Conservation (phyloP, 768 basidiomycete genomes). For the Lactarius tabidus region DNA sequence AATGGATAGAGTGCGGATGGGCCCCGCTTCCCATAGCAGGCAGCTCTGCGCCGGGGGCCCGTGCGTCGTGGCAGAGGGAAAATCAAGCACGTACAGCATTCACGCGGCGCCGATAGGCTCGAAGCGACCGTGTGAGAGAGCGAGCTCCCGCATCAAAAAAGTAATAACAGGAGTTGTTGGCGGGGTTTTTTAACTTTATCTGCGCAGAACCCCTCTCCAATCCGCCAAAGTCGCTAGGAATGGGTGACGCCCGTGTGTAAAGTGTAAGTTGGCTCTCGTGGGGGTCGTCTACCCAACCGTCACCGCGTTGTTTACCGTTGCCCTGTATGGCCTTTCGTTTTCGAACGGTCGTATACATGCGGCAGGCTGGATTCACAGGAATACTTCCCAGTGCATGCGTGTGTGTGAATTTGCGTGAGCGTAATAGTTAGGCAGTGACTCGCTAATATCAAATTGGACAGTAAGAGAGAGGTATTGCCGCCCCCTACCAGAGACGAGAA, state of each 20-base stretch:
- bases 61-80: not conserved
- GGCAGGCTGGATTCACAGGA: not conserved
- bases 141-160: constrained; percentile 2
- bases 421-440: not conserved
- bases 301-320: not conserved
- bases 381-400: not conserved
- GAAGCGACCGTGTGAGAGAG: constrained; percentile 4
- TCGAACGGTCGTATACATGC: constrained; percentile 18
- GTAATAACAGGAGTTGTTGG: not conserved
- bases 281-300: not conserved
- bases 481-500: not conserved
- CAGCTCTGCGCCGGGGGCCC: constrained; percentile 1
- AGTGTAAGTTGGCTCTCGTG: not conserved
- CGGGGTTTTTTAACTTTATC: constrained; percentile 9
- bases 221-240: not conserved
- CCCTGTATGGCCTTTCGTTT: not conserved
- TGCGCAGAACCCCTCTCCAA: not conserved
- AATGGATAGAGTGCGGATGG: not conserved
- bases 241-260: not conserved
- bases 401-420: not conserved
- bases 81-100: constrained; percentile 4
- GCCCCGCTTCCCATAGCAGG: not conserved
- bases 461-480: too few relatives aligned
- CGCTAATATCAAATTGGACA: constrained; percentile 10
- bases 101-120: not conserved